Evolutionary conservation across 805 yeast species (phyloP).

Genomic region (Ogataea allantospora): DNA sequence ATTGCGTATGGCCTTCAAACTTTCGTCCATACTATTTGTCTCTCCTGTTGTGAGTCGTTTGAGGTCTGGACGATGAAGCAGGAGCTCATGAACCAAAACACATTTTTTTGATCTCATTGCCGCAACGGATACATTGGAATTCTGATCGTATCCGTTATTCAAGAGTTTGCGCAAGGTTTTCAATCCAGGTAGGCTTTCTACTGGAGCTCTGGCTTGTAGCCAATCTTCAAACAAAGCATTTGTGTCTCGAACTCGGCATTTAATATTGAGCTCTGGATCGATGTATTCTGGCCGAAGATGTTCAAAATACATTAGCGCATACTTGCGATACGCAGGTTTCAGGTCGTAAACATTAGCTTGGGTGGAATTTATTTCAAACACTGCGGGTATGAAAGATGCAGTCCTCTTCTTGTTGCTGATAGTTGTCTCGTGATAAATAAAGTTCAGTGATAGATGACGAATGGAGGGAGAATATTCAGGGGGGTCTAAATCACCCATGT

Average conservation of each 20-base stretch:
- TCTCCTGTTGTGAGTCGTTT: constrained; percentile 8
- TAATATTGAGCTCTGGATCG: constrained; percentile 31
- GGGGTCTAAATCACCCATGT: not conserved
- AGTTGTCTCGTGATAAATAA: constrained; percentile 16
- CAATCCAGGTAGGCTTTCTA: constrained; percentile 1
- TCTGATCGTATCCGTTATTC: not conserved
- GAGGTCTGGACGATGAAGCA: constrained; percentile 15
- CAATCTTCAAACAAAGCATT: not conserved
- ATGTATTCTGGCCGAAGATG: constrained; percentile 23
- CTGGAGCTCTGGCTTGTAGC: not conserved
- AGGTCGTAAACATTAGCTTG: constrained; percentile 29
- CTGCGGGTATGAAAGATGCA: constrained; percentile 20
- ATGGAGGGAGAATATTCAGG: constrained; percentile 30
- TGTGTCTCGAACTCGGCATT: constrained; percentile 4
- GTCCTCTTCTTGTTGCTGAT: not conserved
- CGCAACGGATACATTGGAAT: not conserved
- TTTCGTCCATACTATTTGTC: constrained; percentile 7
- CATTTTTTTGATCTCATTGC: constrained; percentile 1
- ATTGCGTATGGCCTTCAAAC: constrained; percentile 11
- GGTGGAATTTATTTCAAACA: constrained; percentile 35
- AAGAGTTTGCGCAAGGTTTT: not conserved
- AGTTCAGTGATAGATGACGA: constrained; percentile 27
- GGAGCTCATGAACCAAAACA: constrained; percentile 13
- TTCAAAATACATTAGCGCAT: constrained; percentile 22
- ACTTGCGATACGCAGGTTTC: constrained; percentile 12